A percentile compares a stretch with the other conserved stretches of the same genome.
phyloP scores from a whole-genome alignment of 352 stramenopile genomes.

The Lagenidium giganteum region DNA sequence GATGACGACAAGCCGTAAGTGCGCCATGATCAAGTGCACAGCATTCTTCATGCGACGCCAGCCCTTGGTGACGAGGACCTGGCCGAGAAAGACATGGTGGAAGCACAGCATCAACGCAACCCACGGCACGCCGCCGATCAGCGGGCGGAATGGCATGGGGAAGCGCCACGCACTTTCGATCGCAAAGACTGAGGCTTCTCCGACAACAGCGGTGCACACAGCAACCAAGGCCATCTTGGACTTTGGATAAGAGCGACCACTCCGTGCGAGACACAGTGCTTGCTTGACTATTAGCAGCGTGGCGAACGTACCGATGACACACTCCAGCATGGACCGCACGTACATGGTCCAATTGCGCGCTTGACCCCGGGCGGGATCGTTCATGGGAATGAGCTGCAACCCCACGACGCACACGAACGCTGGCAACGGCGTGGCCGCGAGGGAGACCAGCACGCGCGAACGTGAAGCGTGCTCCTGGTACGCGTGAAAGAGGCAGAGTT shows the following conservation, averaged over 20 bases:
- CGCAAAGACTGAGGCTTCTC: not conserved
- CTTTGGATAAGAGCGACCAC: constrained; percentile 2
- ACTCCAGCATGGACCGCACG: constrained; percentile 9
- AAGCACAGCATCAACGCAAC: no score
- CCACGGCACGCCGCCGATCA: no score
- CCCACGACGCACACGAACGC: constrained; percentile 8
- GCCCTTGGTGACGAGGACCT: no score
- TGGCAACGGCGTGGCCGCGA: constrained; percentile 5
- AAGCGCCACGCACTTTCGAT: constrained; percentile 11
- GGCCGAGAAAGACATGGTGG: no score
- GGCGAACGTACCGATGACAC: constrained; percentile 3
- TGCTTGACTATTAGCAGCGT: constrained; percentile 14
- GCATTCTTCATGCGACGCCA: no score
- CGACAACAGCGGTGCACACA: constrained; percentile 2
- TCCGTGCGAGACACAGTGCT: constrained; percentile 7
- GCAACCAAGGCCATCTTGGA: no score
- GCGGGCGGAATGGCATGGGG: constrained; percentile 10
- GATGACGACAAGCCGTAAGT: constrained; percentile 11
- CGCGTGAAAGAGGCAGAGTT: constrained; percentile 9
- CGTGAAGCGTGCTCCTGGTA: no score
- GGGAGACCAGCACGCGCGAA: no score
- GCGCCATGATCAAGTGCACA: no score
- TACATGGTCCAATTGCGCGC: not conserved
- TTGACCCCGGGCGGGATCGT: constrained; percentile 1
- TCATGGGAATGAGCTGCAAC: constrained; percentile 11